Base-by-base conservation (phyloP, 1,139 yeast genomes). In the Magnusiomyces fungicola region DNA sequence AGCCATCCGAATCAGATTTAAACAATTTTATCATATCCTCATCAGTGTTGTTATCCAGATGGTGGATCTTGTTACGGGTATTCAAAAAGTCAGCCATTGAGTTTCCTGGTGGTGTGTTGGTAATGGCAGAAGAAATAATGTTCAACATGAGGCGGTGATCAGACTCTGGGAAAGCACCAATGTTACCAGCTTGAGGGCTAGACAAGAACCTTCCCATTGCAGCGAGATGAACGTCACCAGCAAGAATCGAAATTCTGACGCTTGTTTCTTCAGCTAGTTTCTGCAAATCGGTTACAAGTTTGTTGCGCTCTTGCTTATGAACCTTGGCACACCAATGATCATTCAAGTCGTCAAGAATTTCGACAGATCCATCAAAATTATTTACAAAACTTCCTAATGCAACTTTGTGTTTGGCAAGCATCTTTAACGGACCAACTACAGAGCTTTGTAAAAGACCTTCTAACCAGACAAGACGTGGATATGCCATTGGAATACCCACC, bases 251-350 rank as follows among this genome's bases (percentile, higher is more conserved):
- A 50, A 90, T 69, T 58, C 97, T 74, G 6, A 85, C 79, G 2
- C 83, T 81, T 56, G 76, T 66, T 27, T 68, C 58, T 37, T 84
- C 76, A 3, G 92, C 88, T 59, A 85, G 78, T 44, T 76, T 77
- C 55, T 79, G 78, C 47, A 87, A 69, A 48, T 71, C 69, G 47
- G 72, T 71, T 44, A 86, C 68, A 46, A 87, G 69, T 55, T 63
- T 63, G 64, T 87, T 86, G 53, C 96, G 74, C 66, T 87, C 96
- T 48, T 69, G 67, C 64, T 86, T 87, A 61, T 90, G 97, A 64
- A 82, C 78, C 52, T 75, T 75, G 4, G 96, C 83, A 66, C 97
- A 89, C 97, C 97, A 90, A 67, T 90, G 97, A 64, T 90, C 97
- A 62, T 88, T 84, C 63, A 90, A 73, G 64, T 90, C 97, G 62